phyloP scores from a whole-genome alignment of 768 basidiomycete genomes.

The Tricholoma hemisulphureum region DNA sequence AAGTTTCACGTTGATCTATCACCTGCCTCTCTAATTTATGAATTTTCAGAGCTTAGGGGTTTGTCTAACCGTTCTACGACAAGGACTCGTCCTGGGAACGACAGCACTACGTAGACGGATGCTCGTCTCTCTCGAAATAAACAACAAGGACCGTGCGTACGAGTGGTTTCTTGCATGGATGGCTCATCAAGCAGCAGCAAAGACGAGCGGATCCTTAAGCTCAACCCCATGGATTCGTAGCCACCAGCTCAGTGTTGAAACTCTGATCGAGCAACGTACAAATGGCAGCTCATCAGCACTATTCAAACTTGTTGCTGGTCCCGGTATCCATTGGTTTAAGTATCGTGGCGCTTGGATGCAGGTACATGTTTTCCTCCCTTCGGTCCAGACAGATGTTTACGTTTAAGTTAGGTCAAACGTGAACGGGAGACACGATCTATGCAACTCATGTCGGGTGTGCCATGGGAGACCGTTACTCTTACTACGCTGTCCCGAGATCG shows the following conservation, averaged over 20 bases:
- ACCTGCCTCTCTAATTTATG: background rate
- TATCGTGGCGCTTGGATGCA: slow-evolving; percentile 96
- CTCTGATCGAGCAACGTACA: slow-evolving; percentile 80
- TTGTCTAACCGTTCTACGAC: slow-evolving; percentile 71
- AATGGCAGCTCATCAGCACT: slow-evolving; percentile 88
- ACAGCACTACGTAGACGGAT: slow-evolving; percentile 82
- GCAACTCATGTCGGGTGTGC: slow-evolving; percentile 85
- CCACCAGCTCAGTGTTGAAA: slow-evolving; percentile 95
- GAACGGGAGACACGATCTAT: slow-evolving; percentile 93
- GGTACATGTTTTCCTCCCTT: slow-evolving; percentile 40
- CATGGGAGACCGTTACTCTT: slow-evolving; percentile 96
- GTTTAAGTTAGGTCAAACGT: slow-evolving; percentile 70
- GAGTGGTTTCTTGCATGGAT: slow-evolving; percentile 98
- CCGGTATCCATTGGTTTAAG: slow-evolving; percentile 90
- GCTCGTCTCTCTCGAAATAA: slow-evolving; percentile 94
- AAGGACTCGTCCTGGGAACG: slow-evolving; percentile 65
- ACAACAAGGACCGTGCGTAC: slow-evolving; percentile 91
- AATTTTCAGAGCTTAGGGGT: slow-evolving; percentile 83
- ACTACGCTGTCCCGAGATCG: slow-evolving; percentile 91
- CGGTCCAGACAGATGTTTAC: slow-evolving; percentile 6
- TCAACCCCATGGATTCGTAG: slow-evolving; percentile 60
- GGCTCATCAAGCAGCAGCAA: slow-evolving; percentile 59
- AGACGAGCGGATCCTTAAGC: slow-evolving; percentile 21
- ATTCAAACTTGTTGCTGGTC: slow-evolving; percentile 94
- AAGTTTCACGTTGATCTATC: background rate